Conservation (phyloP, 306 rosid genomes). For the Casuarina equisetifolia region DNA sequence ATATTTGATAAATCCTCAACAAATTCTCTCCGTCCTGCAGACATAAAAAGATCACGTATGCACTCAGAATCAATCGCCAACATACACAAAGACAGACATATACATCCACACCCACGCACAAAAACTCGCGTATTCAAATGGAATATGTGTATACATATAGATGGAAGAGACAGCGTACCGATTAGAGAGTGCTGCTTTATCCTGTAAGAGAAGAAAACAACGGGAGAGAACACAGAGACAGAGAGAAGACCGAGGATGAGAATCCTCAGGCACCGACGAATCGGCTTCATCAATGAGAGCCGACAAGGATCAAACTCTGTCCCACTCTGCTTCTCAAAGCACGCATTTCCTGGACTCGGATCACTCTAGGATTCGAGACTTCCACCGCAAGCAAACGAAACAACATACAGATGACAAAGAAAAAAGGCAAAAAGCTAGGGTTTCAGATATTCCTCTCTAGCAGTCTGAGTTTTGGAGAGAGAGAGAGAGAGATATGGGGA, state of each 20-base stretch:
- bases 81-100: not conserved
- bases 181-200: conserved; percentile 41
- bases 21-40: conserved; percentile 68
- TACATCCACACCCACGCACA: not conserved
- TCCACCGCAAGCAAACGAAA: conserved; percentile 36
- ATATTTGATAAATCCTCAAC: conserved; percentile 63
- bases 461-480: conserved; percentile 20
- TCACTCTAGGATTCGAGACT: conserved; percentile 52
- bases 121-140: not conserved
- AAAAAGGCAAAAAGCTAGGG: conserved; percentile 38
- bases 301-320: conserved; percentile 16
- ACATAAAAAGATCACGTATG: conserved; percentile 19
- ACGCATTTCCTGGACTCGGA: conserved; percentile 58
- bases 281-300: conserved; percentile 63
- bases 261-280: conserved; percentile 82
- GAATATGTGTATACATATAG: not conserved
- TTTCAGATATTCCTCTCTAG: conserved; percentile 34
- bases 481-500: conserved; percentile 32
- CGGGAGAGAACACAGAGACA: conserved; percentile 80
- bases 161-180: conserved; percentile 37
- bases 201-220: conserved; percentile 59
- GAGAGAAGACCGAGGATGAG: conserved; percentile 81
- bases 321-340: conserved; percentile 25
- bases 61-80: conserved; percentile 21
- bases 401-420: not conserved